These are phyloP conservation scores for Rhizopus arrhizus DNA, from an alignment of 371 early-diverging fungal genomes.

Conservation along the genomic window DNA sequence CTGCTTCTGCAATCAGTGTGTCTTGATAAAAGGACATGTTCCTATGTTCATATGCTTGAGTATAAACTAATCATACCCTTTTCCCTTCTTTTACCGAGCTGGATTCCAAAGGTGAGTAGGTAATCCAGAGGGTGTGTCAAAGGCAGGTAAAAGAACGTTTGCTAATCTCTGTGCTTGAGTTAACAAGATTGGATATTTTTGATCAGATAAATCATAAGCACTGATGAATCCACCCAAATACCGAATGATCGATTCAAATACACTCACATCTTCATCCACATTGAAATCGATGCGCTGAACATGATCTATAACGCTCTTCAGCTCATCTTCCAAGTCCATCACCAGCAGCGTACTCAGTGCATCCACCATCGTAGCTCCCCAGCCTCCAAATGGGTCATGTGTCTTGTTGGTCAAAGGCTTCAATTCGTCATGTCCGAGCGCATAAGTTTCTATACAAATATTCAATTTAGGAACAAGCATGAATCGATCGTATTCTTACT, in stretches of 20 bases:
- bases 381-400: constrained; percentile 73
- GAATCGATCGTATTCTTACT: constrained; percentile 25
- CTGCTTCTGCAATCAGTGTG: constrained; percentile 77
- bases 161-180: constrained; percentile 59
- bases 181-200: constrained; percentile 35
- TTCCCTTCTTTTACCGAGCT: constrained; percentile 25
- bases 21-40: constrained; percentile 15
- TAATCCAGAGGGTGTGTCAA: constrained; percentile 64
- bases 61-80: constrained; percentile 9
- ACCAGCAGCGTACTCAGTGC: constrained; percentile 78
- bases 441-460: constrained; percentile 37
- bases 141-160: constrained; percentile 55
- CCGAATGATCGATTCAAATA: constrained; percentile 91
- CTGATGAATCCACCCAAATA: constrained; percentile 86
- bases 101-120: constrained; percentile 54
- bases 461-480: constrained; percentile 4
- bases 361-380: constrained; percentile 81
- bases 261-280: constrained; percentile 51
- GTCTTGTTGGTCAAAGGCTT: constrained; percentile 44
- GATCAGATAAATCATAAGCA: constrained; percentile 71
- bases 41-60: constrained; percentile 24
- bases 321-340: constrained; percentile 76
- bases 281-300: constrained; percentile 56
- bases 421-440: constrained; percentile 64
- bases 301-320: constrained; percentile 58